Evolutionary conservation across 257 asterid species (phyloP), one percentile per base, ranked within the genome.

Genomic region (Jasminum sambac): DNA sequence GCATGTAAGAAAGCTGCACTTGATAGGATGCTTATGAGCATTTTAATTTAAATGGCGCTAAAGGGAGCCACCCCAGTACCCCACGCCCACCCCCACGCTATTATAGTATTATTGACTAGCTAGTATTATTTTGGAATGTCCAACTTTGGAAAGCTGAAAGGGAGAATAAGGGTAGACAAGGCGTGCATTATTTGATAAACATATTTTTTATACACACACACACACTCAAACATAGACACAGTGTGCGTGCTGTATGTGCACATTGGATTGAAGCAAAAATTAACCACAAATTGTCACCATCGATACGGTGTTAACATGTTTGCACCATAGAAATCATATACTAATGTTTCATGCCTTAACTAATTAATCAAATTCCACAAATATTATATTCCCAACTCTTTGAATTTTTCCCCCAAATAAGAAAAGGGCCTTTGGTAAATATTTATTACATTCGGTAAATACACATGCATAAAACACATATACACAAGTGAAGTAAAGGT

Each of bases 1-100:
- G 87, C 87, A 63, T 36, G 39, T 66, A 74, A 73, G 71, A 78
- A 78, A 80, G 80, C 81, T 76, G 83, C 72, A 57, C 40, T 0
- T 59, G 78, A 79, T 81, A 69, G 77, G 86, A 50, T 67, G 81
- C 72, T 64, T 68, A 72, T 62, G 4, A 2, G 1, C 72, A 43
- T 75, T 72, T 75, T 62, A 55, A 43, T 75, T 72, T 75, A 55
- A 55, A 66, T 30, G 62, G 43, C 55, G 44, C 26, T 14, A 1
- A 38, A 62, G 13, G 43, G 37, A 34, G 36, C 64, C 34, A 16
- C 48, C 55, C n/a, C 37, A n/a, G n/a, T n/a, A n/a, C 71, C 41
- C 63, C 72, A 26, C 44, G n/a, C 39, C 13, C 71, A 7, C 16
- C 17, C 52, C 43, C 5, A 46, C 43, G 37, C 57, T 30, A 23